Percentiles rank a stretch among this genome's conserved stretches.
These are phyloP conservation scores for Arthroderma uncinatum DNA, from an alignment of 2,329 filamentous ascomycete genomes.

Conservation along the genomic window DNA sequence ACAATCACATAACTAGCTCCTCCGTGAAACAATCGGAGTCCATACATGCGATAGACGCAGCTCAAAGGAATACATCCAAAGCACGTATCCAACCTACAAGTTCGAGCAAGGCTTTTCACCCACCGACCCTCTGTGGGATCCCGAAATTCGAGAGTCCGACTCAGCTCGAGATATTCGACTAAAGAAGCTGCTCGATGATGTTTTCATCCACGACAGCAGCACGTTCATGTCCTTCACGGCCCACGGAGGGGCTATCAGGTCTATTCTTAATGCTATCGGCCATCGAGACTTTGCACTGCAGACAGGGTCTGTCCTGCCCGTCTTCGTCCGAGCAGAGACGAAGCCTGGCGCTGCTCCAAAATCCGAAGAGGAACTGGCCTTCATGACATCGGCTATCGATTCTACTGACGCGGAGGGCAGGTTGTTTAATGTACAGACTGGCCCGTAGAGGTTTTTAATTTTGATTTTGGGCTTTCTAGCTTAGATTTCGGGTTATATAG, in stretches of 20 bases:
- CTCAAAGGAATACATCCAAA: slow-evolving; percentile 37
- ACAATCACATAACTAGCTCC: slow-evolving; percentile 24
- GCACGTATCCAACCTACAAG: slow-evolving; percentile 39
- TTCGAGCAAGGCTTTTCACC: slow-evolving; percentile 47
- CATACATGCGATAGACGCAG: slow-evolving; percentile 52
- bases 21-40: slow-evolving; percentile 49
- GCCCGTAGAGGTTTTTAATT: not conserved
- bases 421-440: not conserved
- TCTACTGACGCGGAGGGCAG: too few relatives aligned
- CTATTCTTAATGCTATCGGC: slow-evolving; percentile 38
- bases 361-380: not conserved
- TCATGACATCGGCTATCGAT: not conserved
- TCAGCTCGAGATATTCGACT: slow-evolving; percentile 39
- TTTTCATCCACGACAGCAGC: slow-evolving; percentile 40
- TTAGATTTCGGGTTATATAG: not conserved
- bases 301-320: slow-evolving; percentile 43
- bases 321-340: slow-evolving; percentile 37
- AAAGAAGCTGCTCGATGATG: slow-evolving; percentile 40
- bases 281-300: slow-evolving; percentile 39
- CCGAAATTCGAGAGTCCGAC: slow-evolving; percentile 40
- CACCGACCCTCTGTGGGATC: slow-evolving; percentile 43
- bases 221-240: slow-evolving; percentile 45
- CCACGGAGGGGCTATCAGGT: slow-evolving; percentile 49
- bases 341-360: slow-evolving; percentile 3
- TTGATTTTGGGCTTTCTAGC: not conserved